Evolutionary conservation across 192 early-diverging fungal species (phyloP), one percentile per base, ranked within the genome.

Genomic region (Tieghemiomyces parasiticus): DNA sequence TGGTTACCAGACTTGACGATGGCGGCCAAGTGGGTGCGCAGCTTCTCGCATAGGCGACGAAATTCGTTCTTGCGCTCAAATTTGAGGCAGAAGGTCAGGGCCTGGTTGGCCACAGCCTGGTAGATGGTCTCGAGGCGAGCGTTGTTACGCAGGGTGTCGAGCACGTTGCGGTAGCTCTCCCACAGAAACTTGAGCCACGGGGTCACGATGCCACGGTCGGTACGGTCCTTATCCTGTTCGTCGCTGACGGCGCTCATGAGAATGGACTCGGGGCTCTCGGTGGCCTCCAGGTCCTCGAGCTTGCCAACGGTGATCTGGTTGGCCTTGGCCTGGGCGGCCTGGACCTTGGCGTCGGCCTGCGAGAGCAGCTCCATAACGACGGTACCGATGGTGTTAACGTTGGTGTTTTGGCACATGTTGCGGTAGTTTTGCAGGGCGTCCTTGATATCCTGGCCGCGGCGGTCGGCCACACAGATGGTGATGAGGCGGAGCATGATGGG

Each of bases 161-260:
- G 81, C 45, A 91, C 85, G 61, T 91, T 97, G 55, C 97, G 79
- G 76, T 99, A 97, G n/a, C 89, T 87, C 76, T 99, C 97, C 97
- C 97, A 99, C 65, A 97, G 79, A 74, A 99, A 97, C 75, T 91
- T 93, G 58, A 99, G 78, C 91, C 95, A 97, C 34, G 97, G 95
- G 42, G 95, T 99, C 38, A 99, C 92, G 29, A 97, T 87, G 61
- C 91, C 92, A 59, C 96, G 88, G 70, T 99, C 93, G 6, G 94
- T 93, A 30, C 96, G 81, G 74, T 99, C 95, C 74, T 91, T 92
- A 74, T 77, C 83, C 66, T 91, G 88, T 59, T 94, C 93, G 29
- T 88, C 87, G 62, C 85, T 90, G 45, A 99, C 93, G 55, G 93
- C 88, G 71, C 88, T 91, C 63, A 97, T 75, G 61, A 99, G 88